These are phyloP conservation scores for Castanea mollissima DNA, from an alignment of 306 rosid species.

Conservation along the genomic window DNA sequence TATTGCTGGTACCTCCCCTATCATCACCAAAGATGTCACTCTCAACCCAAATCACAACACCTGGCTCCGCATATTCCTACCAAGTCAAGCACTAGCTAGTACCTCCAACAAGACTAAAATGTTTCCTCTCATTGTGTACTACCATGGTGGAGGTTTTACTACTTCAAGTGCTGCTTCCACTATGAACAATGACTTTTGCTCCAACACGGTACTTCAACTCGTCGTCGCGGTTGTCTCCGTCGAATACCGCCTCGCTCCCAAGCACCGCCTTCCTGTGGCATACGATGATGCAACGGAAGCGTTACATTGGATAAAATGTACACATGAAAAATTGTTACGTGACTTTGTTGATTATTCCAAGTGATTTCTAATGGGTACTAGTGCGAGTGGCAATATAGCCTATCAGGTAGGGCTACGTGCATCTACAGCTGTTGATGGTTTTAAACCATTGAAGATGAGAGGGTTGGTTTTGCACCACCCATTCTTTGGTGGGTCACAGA, in stretches of 20 bases:
- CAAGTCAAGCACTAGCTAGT: constrained; percentile 25
- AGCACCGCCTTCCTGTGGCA: constrained; percentile 29
- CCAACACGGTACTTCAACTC: constrained; percentile 15
- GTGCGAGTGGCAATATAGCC: constrained; percentile 44
- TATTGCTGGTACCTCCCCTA: not conserved
- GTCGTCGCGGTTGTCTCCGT: constrained; percentile 22
- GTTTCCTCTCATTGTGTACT: constrained; percentile 33
- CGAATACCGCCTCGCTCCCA: constrained; percentile 30
- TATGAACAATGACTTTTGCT: constrained; percentile 29
- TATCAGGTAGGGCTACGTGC: constrained; percentile 29
- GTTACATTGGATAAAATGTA: constrained; percentile 15
- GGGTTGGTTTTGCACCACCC: constrained; percentile 49
- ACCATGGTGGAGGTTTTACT: constrained; percentile 55
- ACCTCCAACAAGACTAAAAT: not conserved
- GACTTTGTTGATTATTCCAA: constrained; percentile 12
- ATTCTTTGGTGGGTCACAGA: constrained; percentile 41
- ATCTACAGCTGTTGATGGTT: not conserved
- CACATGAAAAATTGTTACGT: constrained; percentile 26
- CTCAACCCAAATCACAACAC: constrained; percentile 46
- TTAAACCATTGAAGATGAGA: constrained; percentile 24
- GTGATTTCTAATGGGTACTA: constrained; percentile 32
- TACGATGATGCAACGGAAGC: constrained; percentile 37
- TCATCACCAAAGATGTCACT: constrained; percentile 43
- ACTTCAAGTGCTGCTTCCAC: constrained; percentile 33
- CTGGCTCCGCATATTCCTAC: constrained; percentile 42